Percentiles rank a stretch among this genome's conserved stretches.
These are phyloP conservation scores for Tetratostichococcus sp. DNA, from an alignment of 139 green algal species.

Conservation along the genomic window DNA sequence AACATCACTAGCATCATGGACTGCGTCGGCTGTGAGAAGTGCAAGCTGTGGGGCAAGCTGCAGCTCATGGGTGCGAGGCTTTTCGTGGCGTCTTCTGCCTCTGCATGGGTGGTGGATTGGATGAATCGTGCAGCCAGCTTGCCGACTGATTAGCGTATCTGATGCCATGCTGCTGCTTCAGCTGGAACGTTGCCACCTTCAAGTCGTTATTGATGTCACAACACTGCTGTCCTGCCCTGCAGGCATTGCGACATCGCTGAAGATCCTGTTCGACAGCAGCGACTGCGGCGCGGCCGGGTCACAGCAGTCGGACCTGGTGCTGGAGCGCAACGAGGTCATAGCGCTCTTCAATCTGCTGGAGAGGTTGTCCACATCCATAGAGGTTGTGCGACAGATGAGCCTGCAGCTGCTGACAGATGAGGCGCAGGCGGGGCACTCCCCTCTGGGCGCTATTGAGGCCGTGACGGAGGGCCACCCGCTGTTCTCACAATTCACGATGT, in stretches of 20 bases:
- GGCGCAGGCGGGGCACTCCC: slow-evolving; percentile 13
- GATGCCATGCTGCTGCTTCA: too few species aligned
- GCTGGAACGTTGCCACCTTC: too few species aligned
- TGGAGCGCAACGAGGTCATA: slow-evolving; percentile 94
- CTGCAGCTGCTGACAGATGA: slow-evolving; percentile 20
- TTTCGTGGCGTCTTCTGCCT: too few species aligned
- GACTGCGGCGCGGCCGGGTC: slow-evolving; percentile 41
- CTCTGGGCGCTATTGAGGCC: slow-evolving; percentile 39
- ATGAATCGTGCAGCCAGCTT: too few species aligned
- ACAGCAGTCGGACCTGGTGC: slow-evolving; percentile 22
- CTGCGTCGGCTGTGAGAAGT: slow-evolving; percentile 98
- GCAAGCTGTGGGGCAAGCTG: slow-evolving; percentile 99
- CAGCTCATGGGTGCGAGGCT: slow-evolving; percentile 77
- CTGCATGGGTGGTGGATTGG: too few species aligned
- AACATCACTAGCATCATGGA: slow-evolving; percentile 97
- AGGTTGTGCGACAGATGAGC: slow-evolving; percentile 45
- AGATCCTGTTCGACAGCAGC: slow-evolving; percentile 83
- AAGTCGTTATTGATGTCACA: neutral
- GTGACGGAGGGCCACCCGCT: slow-evolving; percentile 16
- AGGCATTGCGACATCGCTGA: slow-evolving; percentile 89
- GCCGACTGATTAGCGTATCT: too few species aligned
- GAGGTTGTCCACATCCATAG: slow-evolving; percentile 64
- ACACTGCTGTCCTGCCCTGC: neutral
- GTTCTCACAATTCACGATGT: neutral
- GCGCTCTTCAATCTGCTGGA: slow-evolving; percentile 89